phyloP scores from a whole-genome alignment of 257 asterid species.

The Thymus quinquecostatus region DNA sequence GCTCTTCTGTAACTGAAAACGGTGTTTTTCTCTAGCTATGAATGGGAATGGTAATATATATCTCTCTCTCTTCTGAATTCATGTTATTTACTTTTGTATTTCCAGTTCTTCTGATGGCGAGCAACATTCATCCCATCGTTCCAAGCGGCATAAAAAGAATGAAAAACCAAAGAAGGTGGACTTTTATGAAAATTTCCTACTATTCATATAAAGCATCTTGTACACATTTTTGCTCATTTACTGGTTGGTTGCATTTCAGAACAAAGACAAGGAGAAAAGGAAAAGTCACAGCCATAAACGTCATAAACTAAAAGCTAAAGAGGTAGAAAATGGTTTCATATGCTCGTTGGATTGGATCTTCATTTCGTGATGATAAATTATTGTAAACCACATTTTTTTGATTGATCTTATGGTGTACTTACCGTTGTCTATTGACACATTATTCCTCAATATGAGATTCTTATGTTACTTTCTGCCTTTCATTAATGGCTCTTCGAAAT shows the following conservation, averaged over 20 bases:
- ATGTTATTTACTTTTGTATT: slow-evolving; percentile 24
- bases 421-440: not conserved
- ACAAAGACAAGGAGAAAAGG: slow-evolving; percentile 72
- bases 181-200: slow-evolving; percentile 13
- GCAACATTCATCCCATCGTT: slow-evolving; percentile 54
- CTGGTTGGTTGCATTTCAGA: slow-evolving; percentile 51
- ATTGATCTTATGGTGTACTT: slow-evolving; percentile 1
- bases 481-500: slow-evolving; percentile 90
- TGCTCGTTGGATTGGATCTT: slow-evolving; percentile 18
- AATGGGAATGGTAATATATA: slow-evolving; percentile 10
- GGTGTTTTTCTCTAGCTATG: slow-evolving; percentile 6
- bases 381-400: slow-evolving; percentile 1
- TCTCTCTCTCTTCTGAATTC: not conserved
- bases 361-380: slow-evolving; percentile 10
- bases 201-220: slow-evolving; percentile 16
- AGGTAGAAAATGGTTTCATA: slow-evolving; percentile 61
- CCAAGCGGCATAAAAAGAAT: slow-evolving; percentile 67
- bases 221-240: slow-evolving; percentile 25
- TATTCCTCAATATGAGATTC: slow-evolving; percentile 38
- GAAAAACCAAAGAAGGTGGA: slow-evolving; percentile 73
- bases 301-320: slow-evolving; percentile 68
- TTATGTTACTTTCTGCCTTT: slow-evolving; percentile 76
- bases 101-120: slow-evolving; percentile 78
- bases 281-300: slow-evolving; percentile 66
- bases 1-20: not conserved